phyloP scores from a whole-genome alignment of 768 basidiomycete genomes.

The Serpula lacrymans region DNA sequence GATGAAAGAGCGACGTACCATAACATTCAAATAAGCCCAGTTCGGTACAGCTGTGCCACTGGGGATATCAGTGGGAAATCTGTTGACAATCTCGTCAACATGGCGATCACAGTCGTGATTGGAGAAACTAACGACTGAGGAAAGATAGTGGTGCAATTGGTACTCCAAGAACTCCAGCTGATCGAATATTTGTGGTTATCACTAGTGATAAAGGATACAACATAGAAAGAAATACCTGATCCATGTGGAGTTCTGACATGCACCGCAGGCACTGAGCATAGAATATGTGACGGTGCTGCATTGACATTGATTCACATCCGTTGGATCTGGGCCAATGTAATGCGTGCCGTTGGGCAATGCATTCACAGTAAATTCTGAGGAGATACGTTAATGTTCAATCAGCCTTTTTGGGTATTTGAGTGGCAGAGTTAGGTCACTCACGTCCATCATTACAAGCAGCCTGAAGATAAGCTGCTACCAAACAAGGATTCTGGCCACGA shows the following conservation, averaged over 20 bases:
- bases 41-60: slow-evolving; percentile 47
- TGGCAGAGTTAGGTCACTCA: slow-evolving; percentile 23
- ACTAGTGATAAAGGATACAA: slow-evolving; percentile 3
- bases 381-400: slow-evolving; percentile 6
- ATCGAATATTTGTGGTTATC: slow-evolving; percentile 5
- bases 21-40: slow-evolving; percentile 61
- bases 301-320: slow-evolving; percentile 35
- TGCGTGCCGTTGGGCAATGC: slow-evolving; percentile 31
- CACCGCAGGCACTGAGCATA: slow-evolving; percentile 53
- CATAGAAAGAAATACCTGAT: slow-evolving; percentile 24
- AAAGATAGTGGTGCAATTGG: slow-evolving; percentile 42
- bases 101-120: too few species aligned
- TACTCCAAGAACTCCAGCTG: slow-evolving; percentile 53
- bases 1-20: slow-evolving; percentile 27
- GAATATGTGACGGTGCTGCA: slow-evolving; percentile 58
- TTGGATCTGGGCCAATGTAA: slow-evolving; percentile 31
- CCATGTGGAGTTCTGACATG: slow-evolving; percentile 47
- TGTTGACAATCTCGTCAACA: slow-evolving; percentile 16
- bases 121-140: too few species aligned
- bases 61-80: slow-evolving; percentile 50
- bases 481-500: slow-evolving; percentile 44
- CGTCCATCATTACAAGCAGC: slow-evolving; percentile 40
- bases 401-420: background rate
- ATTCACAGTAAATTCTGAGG: slow-evolving; percentile 36
- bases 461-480: slow-evolving; percentile 40